phyloP scores from a whole-genome alignment of 2,329 filamentous ascomycete genomes.

The Cladosporium cucumerinum region DNA sequence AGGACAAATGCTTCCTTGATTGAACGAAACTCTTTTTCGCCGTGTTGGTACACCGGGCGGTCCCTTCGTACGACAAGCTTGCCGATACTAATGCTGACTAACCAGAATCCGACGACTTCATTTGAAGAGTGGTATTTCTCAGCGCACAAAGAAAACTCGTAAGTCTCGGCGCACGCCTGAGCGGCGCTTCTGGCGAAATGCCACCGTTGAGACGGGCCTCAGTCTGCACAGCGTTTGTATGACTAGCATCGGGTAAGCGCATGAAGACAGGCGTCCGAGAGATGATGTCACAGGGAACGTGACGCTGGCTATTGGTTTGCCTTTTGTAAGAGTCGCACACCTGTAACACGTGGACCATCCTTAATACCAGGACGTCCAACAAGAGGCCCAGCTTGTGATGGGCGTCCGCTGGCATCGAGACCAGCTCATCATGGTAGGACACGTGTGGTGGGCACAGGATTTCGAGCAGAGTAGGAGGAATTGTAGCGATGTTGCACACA shows the following conservation, averaged over 20 bases:
- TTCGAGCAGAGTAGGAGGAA: neutral
- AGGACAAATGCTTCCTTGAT: neutral
- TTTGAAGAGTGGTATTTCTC: neutral
- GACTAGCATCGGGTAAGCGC: neutral
- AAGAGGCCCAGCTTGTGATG: neutral
- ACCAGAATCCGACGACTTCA: neutral
- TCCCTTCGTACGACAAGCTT: neutral
- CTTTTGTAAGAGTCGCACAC: neutral
- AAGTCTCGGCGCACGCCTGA: neutral
- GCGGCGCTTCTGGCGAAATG: neutral
- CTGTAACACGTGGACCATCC: neutral
- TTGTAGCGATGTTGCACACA: slow-evolving; percentile 4
- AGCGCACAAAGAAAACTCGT: no score
- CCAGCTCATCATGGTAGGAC: neutral
- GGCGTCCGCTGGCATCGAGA: neutral
- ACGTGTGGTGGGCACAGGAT: slow-evolving; percentile 2
- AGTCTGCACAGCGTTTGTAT: neutral
- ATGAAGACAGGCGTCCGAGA: neutral
- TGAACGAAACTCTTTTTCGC: neutral
- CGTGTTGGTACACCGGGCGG: neutral
- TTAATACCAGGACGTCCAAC: neutral
- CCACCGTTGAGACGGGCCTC: neutral
- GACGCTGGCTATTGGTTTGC: neutral
- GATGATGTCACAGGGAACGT: neutral
- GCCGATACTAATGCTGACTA: neutral